Conservation (phyloP, 176 grass and related monocot genomes). For the Chrysopogon serrulatus region DNA sequence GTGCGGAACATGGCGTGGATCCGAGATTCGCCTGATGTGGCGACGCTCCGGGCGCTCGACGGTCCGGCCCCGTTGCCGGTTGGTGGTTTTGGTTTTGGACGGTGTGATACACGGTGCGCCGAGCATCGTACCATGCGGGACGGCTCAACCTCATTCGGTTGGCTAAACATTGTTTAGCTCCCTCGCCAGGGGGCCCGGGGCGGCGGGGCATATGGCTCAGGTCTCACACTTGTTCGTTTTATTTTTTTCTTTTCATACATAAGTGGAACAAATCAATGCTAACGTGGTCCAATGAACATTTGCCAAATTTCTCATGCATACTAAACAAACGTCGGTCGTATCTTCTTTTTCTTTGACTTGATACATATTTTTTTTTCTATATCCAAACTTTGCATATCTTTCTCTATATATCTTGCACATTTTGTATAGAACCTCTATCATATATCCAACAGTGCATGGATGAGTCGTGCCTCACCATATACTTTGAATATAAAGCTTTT, state of each 20-base stretch:
- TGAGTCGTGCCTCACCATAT: not conserved
- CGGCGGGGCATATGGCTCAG: not conserved
- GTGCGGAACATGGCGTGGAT: not conserved
- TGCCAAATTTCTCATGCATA: not conserved
- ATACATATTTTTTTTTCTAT: not conserved
- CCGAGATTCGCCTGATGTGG: slow-evolving; percentile 6
- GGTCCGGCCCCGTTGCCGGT: not conserved
- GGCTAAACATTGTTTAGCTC: not conserved
- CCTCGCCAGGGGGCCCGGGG: not conserved
- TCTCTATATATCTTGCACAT: not conserved
- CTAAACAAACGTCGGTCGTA: not conserved
- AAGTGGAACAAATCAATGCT: not conserved
- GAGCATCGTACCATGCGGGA: not conserved
- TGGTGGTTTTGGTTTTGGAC: slow-evolving; percentile 11
- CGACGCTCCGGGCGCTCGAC: not conserved
- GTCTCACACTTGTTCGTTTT: too few relatives aligned
- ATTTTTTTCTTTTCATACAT: too few relatives aligned
- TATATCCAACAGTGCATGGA: not conserved
- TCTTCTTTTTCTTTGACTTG: not conserved
- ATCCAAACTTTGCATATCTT: not conserved
- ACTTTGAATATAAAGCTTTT: not conserved
- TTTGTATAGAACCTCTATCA: not conserved
- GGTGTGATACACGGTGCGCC: not conserved
- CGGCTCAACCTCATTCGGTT: slow-evolving; percentile 11
- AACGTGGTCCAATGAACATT: not conserved